Conservation (phyloP, 495 filamentous ascomycete species). For the Talaromyces borbonicus region DNA sequence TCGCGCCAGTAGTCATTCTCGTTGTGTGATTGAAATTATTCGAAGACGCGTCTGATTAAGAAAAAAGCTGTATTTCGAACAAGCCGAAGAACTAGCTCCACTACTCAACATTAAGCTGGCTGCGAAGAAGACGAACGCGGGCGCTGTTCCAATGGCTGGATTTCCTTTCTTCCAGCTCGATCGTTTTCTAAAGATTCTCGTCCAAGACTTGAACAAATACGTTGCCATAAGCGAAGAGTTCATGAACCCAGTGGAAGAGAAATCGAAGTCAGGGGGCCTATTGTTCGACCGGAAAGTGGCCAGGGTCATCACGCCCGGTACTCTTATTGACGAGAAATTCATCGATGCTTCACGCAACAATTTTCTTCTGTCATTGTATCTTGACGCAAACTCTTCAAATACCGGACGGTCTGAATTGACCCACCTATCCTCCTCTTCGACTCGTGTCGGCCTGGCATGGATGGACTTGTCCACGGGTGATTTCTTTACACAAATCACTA, state of each 20-base stretch:
- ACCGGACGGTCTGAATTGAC: too few species aligned
- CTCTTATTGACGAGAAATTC: slow-evolving; percentile 94
- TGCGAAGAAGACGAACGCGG: slow-evolving; percentile 63
- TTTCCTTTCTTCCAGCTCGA: slow-evolving; percentile 92
- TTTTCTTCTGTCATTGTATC: slow-evolving; percentile 71
- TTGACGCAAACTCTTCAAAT: slow-evolving; percentile 26
- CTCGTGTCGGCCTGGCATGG: slow-evolving; percentile 76
- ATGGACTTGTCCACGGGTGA: slow-evolving; percentile 88
- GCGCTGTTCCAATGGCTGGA: slow-evolving; percentile 79
- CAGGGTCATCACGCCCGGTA: slow-evolving; percentile 86
- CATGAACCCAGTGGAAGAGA: slow-evolving; percentile 53
- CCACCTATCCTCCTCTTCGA: slow-evolving; percentile 29
- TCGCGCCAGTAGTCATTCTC: not conserved
- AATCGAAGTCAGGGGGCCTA: slow-evolving; percentile 61
- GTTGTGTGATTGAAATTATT: not conserved
- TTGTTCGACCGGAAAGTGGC: slow-evolving; percentile 76
- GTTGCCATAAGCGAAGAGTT: slow-evolving; percentile 95
- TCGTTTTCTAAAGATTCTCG: slow-evolving; percentile 81
- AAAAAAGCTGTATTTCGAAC: slow-evolving; percentile 72
- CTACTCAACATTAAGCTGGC: slow-evolving; percentile 81
- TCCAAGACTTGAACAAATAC: slow-evolving; percentile 79
- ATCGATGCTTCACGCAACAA: slow-evolving; percentile 89
- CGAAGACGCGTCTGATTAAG: not conserved
- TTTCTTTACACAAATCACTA: slow-evolving; percentile 80
- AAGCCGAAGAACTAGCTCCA: slow-evolving; percentile 80